phyloP scores from a whole-genome alignment of 345 rosid species.

The Lumnitzera racemosa region DNA sequence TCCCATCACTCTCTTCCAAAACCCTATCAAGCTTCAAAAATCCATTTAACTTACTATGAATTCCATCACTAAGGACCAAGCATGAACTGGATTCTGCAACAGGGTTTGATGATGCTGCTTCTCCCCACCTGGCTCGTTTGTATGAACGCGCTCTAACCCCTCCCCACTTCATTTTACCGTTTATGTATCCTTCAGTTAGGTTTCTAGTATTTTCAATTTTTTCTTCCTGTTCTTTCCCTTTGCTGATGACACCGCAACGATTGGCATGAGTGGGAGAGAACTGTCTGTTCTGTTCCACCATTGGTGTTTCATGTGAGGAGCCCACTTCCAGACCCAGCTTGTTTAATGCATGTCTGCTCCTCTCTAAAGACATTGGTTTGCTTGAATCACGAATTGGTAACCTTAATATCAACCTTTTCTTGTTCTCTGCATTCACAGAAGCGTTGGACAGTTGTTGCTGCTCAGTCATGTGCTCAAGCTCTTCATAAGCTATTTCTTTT shows the following conservation, averaged over 20 bases:
- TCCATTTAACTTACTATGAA: slow-evolving; percentile 23
- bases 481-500: slow-evolving; percentile 47
- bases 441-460: slow-evolving; percentile 34
- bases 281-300: slow-evolving; percentile 16
- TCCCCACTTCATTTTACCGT: slow-evolving; percentile 80
- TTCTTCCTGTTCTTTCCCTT: slow-evolving; percentile 16
- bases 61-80: slow-evolving; percentile 19
- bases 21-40: slow-evolving; percentile 22
- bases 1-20: slow-evolving; percentile 13
- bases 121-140: slow-evolving; percentile 57
- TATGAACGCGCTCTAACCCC: slow-evolving; percentile 68
- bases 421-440: slow-evolving; percentile 35
- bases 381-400: slow-evolving; percentile 55
- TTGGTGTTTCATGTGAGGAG: slow-evolving; percentile 30
- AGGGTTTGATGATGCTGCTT: slow-evolving; percentile 29
- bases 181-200: slow-evolving; percentile 33
- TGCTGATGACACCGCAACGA: slow-evolving; percentile 11
- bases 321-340: slow-evolving; percentile 20
- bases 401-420: slow-evolving; percentile 68
- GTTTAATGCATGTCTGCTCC: slow-evolving; percentile 15
- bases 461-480: slow-evolving; percentile 33
- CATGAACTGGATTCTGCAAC: slow-evolving; percentile 17
- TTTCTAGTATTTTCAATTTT: slow-evolving; percentile 25
- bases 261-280: slow-evolving; percentile 19
- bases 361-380: slow-evolving; percentile 31